Evolutionary conservation across 257 asterid species (phyloP), one percentile per base, ranked within the genome.

Genomic region (Solanum bulbocastanum): DNA sequence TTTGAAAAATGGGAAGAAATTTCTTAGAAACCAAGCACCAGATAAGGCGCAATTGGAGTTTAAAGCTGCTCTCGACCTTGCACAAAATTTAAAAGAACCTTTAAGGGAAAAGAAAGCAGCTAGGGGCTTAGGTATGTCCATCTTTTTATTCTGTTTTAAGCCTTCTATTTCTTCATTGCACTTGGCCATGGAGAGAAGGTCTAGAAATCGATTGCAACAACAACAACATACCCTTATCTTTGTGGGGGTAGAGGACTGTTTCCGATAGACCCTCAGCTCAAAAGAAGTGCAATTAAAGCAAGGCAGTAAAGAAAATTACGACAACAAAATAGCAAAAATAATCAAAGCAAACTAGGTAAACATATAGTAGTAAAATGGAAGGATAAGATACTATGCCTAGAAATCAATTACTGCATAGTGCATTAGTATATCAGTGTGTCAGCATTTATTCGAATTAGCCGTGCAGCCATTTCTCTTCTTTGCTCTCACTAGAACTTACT

Each of bases 101-200:
- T 94, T 92, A 25, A 98, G 94, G 95, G 98, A 96, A 91, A 97
- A 95, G 94, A 97, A 97, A 92, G 99, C 99, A 87, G 98, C 99
- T 60, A 92, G 99, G 90, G 99, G 99, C 42, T 91, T 97, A 93
- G 99, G 99, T 97, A 93, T 37, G 82, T 86, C 85, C 56, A 27
- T 68, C 81, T 87, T 35, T n/a, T 32, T 25, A 71, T 36, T 33
- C 65, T 30, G 16, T 86, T 27, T 58, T 46, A 74, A 71, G 10
- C 37, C 23, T 20, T 16, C 12, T n/a, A 60, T 22, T 27, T n/a
- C 87, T 83, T 52, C 6, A 10, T 71, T 60, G 85, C 10, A 71
- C 52, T 35, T 36, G 82, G 30, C 30, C 79, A 33, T 72, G 79
- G 79, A 69, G 37, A 30, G 75, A 25, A 73, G 35, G 79, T 72